Evolutionary conservation across 352 stramenopile species (phyloP).

Genomic region (Phytophthora agathidicida): DNA sequence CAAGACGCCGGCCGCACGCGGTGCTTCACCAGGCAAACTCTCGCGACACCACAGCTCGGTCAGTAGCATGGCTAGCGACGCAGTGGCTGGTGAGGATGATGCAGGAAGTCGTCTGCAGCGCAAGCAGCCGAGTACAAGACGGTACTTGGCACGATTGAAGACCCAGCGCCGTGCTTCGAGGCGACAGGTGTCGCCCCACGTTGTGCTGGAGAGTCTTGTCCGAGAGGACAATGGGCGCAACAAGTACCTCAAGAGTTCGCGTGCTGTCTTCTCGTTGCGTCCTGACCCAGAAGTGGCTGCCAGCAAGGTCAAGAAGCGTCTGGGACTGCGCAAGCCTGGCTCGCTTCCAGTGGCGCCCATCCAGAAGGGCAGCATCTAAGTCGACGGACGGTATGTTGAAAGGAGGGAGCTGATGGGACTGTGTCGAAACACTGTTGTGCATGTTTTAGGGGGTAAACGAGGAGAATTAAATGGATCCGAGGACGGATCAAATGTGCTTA

Average conservation of each 20-base stretch:
- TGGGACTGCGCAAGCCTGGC: constrained; percentile 64
- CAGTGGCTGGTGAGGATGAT: constrained; percentile 51
- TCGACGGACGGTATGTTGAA: constrained; percentile 10
- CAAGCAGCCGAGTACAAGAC: constrained; percentile 80
- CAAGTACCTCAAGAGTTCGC: constrained; percentile 87
- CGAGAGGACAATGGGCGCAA: constrained; percentile 80
- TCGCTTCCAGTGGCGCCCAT: constrained; percentile 68
- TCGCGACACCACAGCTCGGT: constrained; percentile 48
- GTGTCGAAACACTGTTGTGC: constrained; percentile 35
- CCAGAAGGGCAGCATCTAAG: constrained; percentile 76
- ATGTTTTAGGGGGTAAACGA: constrained; percentile 33
- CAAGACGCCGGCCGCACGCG: constrained; percentile 43
- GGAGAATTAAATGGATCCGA: constrained; percentile 32
- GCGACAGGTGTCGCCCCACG: constrained; percentile 68
- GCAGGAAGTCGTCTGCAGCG: constrained; percentile 61
- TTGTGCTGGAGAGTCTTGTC: constrained; percentile 84
- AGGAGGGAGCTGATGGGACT: constrained; percentile 12
- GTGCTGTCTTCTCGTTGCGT: constrained; percentile 71
- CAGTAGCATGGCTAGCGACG: constrained; percentile 41
- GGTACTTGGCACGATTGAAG: constrained; percentile 83
- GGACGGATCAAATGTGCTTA: constrained; percentile 21
- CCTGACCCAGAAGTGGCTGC: constrained; percentile 77
- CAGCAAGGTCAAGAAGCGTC: constrained; percentile 79
- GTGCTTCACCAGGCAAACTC: constrained; percentile 33
- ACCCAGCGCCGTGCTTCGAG: constrained; percentile 66